A percentile compares a stretch with the other conserved stretches of the same genome.
phyloP scores from a whole-genome alignment of 495 filamentous ascomycete genomes.

The Astrothelium macrocarpum region DNA sequence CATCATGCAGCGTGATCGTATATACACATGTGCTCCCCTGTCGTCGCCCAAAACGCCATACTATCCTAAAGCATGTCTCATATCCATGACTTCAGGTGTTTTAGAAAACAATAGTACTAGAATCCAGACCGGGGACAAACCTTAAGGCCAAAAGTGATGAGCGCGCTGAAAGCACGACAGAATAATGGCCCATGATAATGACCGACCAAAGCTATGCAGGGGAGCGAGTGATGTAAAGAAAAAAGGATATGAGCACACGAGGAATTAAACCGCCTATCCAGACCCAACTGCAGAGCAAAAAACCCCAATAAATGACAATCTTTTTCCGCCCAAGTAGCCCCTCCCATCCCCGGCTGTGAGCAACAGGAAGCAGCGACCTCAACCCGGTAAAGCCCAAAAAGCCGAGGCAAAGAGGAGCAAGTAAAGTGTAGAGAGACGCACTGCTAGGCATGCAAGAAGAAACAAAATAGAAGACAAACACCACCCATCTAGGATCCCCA shows the following conservation, averaged over 20 bases:
- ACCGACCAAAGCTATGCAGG: neutral
- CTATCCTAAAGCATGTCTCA: slow-evolving; percentile 3
- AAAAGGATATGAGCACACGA: neutral
- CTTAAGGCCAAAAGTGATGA: neutral
- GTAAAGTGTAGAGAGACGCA: neutral
- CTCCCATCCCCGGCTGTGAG: neutral
- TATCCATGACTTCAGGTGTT: slow-evolving; percentile 1
- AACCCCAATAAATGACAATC: neutral
- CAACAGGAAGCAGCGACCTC: neutral
- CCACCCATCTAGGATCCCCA: neutral
- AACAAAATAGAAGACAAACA: neutral
- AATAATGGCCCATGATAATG: neutral
- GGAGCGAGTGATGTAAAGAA: neutral
- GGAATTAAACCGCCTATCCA: neutral
- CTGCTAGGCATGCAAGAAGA: neutral
- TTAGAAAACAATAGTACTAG: neutral
- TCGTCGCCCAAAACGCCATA: slow-evolving; percentile 3
- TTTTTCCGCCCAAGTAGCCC: neutral
- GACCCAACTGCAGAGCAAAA: neutral
- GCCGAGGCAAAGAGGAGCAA: neutral
- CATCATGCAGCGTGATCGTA: neutral
- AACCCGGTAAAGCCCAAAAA: neutral
- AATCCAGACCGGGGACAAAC: neutral
- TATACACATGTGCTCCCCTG: neutral
- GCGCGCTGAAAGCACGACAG: neutral